Evolutionary conservation across 2,329 filamentous ascomycete genomes (phyloP).

Genomic region (Claviceps purpurea): DNA sequence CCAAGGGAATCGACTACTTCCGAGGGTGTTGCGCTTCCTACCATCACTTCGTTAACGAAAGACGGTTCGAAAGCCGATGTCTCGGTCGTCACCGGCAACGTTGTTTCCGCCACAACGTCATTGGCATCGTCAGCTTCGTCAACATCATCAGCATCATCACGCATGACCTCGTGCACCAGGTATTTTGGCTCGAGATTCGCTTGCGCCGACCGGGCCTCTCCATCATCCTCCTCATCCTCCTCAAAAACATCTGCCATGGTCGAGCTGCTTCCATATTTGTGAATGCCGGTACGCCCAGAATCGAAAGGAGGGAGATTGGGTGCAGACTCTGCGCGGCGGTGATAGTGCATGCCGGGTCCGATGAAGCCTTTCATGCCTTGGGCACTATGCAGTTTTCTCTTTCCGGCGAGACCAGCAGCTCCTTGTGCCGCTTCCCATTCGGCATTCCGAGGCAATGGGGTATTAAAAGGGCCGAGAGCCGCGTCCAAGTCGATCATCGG

Average conservation of each 20-base stretch:
- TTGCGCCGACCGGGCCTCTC: slow-evolving; percentile 27
- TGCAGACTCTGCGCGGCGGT: slow-evolving; percentile 66
- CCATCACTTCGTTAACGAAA: not conserved
- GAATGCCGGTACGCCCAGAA: slow-evolving; percentile 39
- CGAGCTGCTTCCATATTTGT: slow-evolving; percentile 51
- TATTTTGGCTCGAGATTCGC: not conserved
- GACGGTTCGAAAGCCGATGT: not conserved
- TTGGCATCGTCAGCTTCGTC: slow-evolving; percentile 14
- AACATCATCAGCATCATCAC: slow-evolving; percentile 17
- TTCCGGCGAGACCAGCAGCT: slow-evolving; percentile 36
- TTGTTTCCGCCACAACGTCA: slow-evolving; percentile 30
- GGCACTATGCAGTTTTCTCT: slow-evolving; percentile 64
- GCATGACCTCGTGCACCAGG: not conserved
- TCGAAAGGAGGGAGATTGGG: slow-evolving; percentile 70
- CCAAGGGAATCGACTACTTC: slow-evolving; percentile 15
- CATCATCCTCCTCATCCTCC: slow-evolving; percentile 64
- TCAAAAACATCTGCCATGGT: slow-evolving; percentile 82
- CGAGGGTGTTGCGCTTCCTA: slow-evolving; percentile 6
- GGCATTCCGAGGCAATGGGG: slow-evolving; percentile 48
- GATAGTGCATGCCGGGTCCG: slow-evolving; percentile 60
- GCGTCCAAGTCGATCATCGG: slow-evolving; percentile 91
- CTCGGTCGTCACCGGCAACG: slow-evolving; percentile 17
- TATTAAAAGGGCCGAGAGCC: slow-evolving; percentile 84
- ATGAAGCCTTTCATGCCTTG: slow-evolving; percentile 55
- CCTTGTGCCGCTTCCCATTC: slow-evolving; percentile 56